Conservation (phyloP, 345 rosid genomes). For the Citrus unshiu region DNA sequence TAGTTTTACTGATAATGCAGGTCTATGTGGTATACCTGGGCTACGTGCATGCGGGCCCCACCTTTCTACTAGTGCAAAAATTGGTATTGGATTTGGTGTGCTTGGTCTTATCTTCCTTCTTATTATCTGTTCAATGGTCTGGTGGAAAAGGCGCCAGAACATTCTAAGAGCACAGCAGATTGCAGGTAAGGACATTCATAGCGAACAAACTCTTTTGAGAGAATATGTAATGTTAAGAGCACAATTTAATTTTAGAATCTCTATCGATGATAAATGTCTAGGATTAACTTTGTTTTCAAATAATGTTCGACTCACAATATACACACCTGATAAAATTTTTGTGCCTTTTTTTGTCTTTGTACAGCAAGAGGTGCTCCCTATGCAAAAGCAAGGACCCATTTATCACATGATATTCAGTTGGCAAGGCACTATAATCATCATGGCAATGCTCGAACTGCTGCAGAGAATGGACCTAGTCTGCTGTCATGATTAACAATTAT, state of each 20-base stretch:
- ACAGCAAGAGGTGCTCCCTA: slow-evolving; percentile 97
- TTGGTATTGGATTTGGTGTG: slow-evolving; percentile 71
- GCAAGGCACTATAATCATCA: slow-evolving; percentile 61
- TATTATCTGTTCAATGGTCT: slow-evolving; percentile 53
- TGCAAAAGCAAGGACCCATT: slow-evolving; percentile 87
- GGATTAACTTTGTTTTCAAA: not conserved
- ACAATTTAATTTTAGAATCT: not conserved
- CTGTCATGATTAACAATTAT: slow-evolving; percentile 41
- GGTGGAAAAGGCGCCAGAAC: slow-evolving; percentile 92
- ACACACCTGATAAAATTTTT: not conserved
- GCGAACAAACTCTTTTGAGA: not conserved
- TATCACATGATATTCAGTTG: slow-evolving; percentile 82
- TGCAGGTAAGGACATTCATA: slow-evolving; percentile 50
- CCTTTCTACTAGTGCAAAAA: slow-evolving; percentile 73
- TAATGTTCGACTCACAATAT: not conserved
- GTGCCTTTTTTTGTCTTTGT: slow-evolving; percentile 8
- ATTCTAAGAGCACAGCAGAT: slow-evolving; percentile 82
- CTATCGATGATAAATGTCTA: not conserved
- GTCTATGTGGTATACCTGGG: slow-evolving; percentile 97
- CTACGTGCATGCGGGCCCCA: slow-evolving; percentile 78
- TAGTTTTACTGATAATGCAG: slow-evolving; percentile 94
- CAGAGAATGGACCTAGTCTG: slow-evolving; percentile 74
- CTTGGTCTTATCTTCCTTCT: slow-evolving; percentile 50
- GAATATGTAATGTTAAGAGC: not conserved
- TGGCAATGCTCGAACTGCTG: slow-evolving; percentile 68